Percentiles rank a stretch among this genome's conserved stretches.
phyloP scores from a whole-genome alignment of 163 green algal species.

The Smithsoniella earleae region DNA sequence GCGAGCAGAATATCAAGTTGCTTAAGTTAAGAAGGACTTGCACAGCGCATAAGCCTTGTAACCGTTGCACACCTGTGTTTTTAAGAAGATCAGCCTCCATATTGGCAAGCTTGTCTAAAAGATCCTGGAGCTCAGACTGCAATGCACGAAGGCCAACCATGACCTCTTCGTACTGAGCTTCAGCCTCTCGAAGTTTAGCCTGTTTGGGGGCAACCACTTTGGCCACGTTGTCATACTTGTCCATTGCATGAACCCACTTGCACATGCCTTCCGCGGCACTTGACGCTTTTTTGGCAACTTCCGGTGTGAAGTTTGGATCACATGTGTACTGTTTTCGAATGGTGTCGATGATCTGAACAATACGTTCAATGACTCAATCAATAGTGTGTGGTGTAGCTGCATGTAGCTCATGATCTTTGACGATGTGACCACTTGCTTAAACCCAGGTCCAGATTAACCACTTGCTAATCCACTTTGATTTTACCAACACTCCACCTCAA shows the following conservation, averaged over 20 bases:
- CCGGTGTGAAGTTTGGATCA: conserved; percentile 59
- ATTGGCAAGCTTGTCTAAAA: conserved; percentile 57
- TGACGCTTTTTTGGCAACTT: conserved; percentile 45
- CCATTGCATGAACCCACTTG: conserved; percentile 70
- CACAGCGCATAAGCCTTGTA: too few relatives aligned
- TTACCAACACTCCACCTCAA: background rate
- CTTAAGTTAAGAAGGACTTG: too few relatives aligned
- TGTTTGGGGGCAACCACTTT: conserved; percentile 72
- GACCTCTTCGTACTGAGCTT: conserved; percentile 57
- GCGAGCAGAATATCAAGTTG: too few relatives aligned
- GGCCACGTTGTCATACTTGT: conserved; percentile 60
- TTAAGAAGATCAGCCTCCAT: conserved; percentile 56
- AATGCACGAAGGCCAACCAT: conserved; percentile 62
- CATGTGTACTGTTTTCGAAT: conserved; percentile 53
- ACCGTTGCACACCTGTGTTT: conserved; percentile 52
- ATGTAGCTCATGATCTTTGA: conserved; percentile 33
- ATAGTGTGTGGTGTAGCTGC: too few relatives aligned
- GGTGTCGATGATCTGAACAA: conserved; percentile 46
- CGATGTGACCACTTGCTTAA: background rate
- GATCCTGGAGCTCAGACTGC: conserved; percentile 57
- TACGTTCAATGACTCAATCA: too few relatives aligned
- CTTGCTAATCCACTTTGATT: background rate
- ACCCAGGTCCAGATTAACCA: background rate
- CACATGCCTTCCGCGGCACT: conserved; percentile 62
- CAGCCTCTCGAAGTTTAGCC: conserved; percentile 55